These are phyloP conservation scores for Agaricus subrufescens DNA, from an alignment of 768 basidiomycete species.

Conservation along the genomic window DNA sequence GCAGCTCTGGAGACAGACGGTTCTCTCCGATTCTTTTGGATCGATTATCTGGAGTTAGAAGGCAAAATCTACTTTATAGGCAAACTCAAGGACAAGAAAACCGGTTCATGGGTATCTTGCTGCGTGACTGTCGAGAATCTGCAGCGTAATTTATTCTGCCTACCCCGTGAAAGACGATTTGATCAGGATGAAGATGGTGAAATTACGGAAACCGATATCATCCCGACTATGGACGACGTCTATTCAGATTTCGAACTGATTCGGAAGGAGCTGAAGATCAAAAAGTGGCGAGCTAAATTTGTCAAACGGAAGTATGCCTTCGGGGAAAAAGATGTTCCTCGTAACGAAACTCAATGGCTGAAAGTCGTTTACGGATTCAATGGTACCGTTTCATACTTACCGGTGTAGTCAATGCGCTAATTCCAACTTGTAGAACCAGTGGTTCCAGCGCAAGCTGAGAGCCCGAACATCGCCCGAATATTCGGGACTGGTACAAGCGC, in stretches of 20 bases:
- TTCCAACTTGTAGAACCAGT: conserved; percentile 50
- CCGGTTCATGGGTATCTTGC: conserved; percentile 71
- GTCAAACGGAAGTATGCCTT: conserved; percentile 93
- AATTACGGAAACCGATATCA: conserved; percentile 67
- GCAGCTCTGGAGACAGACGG: conserved; percentile 80
- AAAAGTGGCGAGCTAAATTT: conserved; percentile 74
- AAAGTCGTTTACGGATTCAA: conserved; percentile 91
- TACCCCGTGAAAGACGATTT: conserved; percentile 68
- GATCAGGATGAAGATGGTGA: conserved; percentile 54
- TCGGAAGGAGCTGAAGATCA: conserved; percentile 66
- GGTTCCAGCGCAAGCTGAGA: conserved; percentile 67
- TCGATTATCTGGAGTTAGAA: conserved; percentile 86
- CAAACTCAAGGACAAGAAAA: conserved; percentile 79
- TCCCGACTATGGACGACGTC: conserved; percentile 68
- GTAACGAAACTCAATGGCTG: conserved; percentile 79
- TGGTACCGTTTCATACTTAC: conserved; percentile 40
- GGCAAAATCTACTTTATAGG: conserved; percentile 88
- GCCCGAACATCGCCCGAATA: conserved; percentile 80
- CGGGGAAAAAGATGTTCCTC: conserved; percentile 77
- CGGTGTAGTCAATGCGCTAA: background rate
- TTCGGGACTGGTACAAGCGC: conserved; percentile 91
- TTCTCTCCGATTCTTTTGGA: conserved; percentile 89
- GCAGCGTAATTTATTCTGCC: conserved; percentile 85
- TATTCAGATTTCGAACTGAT: conserved; percentile 81
- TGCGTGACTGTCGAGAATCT: conserved; percentile 84